Evolutionary conservation across 306 rosid species (phyloP).

Genomic region (Notholithocarpus densiflorus): DNA sequence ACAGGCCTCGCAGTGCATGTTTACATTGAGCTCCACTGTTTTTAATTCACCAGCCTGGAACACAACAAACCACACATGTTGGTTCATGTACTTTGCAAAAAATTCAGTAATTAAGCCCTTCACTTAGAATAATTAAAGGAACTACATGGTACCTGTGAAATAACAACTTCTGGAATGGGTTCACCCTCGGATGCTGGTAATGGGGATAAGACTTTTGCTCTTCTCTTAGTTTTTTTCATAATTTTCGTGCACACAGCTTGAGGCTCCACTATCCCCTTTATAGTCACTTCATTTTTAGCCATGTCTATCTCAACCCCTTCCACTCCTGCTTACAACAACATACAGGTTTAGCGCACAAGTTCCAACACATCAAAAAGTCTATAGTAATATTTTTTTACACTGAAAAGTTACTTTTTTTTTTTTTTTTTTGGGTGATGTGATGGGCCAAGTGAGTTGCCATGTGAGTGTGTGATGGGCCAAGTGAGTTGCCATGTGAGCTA

Average conservation of each 20-base stretch:
- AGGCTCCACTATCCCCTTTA: slow-evolving; percentile 84
- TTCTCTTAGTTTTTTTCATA: slow-evolving; percentile 63
- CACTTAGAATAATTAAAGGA: not conserved
- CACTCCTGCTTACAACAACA: slow-evolving; percentile 48
- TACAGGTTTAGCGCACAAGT: not conserved
- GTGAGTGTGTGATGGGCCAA: no score
- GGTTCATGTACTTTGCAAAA: not conserved
- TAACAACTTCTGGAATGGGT: slow-evolving; percentile 74
- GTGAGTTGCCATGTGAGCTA: no score
- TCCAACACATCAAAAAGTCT: not conserved
- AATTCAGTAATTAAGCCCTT: not conserved
- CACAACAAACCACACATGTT: not conserved
- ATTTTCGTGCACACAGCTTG: slow-evolving; percentile 62
- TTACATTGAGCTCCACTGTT: slow-evolving; percentile 80
- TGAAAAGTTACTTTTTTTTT: no score
- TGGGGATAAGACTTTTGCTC: slow-evolving; percentile 64
- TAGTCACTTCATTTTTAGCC: slow-evolving; percentile 72
- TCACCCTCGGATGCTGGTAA: slow-evolving; percentile 75
- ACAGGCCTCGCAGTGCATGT: slow-evolving; percentile 98
- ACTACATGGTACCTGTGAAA: slow-evolving; percentile 56
- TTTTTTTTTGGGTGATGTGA: no score
- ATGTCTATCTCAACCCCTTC: slow-evolving; percentile 63
- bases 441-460: no score
- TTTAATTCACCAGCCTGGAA: slow-evolving; percentile 65
- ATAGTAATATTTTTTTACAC: no score